phyloP scores from a whole-genome alignment of 2,329 filamentous ascomycete genomes.

The Calonectria hongkongensis region DNA sequence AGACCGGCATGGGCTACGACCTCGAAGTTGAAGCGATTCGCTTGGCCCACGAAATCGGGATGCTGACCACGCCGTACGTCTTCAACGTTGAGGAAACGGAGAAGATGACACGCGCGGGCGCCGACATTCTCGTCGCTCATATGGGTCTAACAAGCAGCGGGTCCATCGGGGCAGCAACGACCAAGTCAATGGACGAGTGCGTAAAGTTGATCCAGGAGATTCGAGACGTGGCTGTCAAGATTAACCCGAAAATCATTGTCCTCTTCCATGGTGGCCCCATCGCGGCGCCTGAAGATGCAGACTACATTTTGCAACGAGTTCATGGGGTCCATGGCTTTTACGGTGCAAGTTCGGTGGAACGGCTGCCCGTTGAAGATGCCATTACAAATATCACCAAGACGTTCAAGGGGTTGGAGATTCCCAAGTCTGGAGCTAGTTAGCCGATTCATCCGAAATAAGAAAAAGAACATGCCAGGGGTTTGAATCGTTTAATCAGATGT shows the following conservation, averaged over 20 bases:
- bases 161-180: constrained; percentile 8
- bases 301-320: constrained; percentile 6
- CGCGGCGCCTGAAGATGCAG: background rate
- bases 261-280: constrained; percentile 12
- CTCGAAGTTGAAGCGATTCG: constrained; percentile 24
- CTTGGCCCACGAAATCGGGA: constrained; percentile 13
- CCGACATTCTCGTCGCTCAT: constrained; percentile 9
- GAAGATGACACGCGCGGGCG: constrained; percentile 3
- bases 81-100: constrained; percentile 1
- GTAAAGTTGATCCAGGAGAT: constrained; percentile 7
- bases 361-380: constrained; percentile 6
- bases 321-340: constrained; percentile 14
- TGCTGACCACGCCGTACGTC: constrained; percentile 12
- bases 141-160: constrained; percentile 17
- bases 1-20: constrained; percentile 26
- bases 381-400: constrained; percentile 16
- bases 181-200: constrained; percentile 15
- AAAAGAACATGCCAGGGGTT: background rate
- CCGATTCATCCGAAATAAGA: background rate
- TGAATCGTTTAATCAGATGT: background rate
- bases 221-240: background rate
- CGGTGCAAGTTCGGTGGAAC: constrained; percentile 12
- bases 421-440: background rate
- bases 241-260: constrained; percentile 22
- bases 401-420: constrained; percentile 1